Evolutionary conservation across 2,329 filamentous ascomycete species (phyloP).

Genomic region (Cladorrhinum sp.): DNA sequence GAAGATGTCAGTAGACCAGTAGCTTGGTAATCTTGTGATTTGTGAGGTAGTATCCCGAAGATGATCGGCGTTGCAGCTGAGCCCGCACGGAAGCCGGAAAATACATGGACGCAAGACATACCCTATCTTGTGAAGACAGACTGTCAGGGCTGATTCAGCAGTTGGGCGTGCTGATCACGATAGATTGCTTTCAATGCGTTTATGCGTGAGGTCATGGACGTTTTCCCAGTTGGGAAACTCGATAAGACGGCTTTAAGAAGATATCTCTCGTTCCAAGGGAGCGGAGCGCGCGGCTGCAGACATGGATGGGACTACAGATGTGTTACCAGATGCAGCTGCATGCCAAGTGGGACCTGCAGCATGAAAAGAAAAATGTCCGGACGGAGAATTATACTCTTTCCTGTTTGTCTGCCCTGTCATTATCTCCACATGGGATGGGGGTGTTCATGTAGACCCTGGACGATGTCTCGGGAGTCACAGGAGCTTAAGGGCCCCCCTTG

Average conservation of each 20-base stretch:
- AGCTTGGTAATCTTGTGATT: neutral
- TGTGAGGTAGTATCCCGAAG: neutral
- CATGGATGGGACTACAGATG: neutral
- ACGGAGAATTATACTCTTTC: conserved; percentile 4
- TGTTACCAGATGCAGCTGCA: neutral
- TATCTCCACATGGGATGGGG: neutral
- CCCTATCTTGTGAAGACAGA: neutral
- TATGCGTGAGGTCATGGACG: conserved; percentile 20
- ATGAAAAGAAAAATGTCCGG: conserved; percentile 1
- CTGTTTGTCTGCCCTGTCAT: neutral
- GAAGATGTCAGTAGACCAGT: neutral
- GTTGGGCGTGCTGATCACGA: conserved; percentile 18
- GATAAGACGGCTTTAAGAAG: neutral
- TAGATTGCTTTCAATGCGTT: conserved; percentile 31
- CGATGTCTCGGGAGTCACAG: conserved; percentile 7
- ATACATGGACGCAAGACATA: neutral
- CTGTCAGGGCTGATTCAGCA: conserved; percentile 29
- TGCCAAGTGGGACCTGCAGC: neutral
- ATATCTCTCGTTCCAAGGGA: neutral
- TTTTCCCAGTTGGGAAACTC: conserved; percentile 10
- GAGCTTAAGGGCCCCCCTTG: conserved; percentile 7
- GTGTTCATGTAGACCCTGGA: conserved; percentile 5
- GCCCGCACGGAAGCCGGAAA: neutral
- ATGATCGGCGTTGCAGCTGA: neutral
- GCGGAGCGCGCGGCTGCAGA: neutral